Evolutionary conservation across 1,284 basidiomycete genomes (phyloP).

Genomic region (Heterobasidion occidentale): DNA sequence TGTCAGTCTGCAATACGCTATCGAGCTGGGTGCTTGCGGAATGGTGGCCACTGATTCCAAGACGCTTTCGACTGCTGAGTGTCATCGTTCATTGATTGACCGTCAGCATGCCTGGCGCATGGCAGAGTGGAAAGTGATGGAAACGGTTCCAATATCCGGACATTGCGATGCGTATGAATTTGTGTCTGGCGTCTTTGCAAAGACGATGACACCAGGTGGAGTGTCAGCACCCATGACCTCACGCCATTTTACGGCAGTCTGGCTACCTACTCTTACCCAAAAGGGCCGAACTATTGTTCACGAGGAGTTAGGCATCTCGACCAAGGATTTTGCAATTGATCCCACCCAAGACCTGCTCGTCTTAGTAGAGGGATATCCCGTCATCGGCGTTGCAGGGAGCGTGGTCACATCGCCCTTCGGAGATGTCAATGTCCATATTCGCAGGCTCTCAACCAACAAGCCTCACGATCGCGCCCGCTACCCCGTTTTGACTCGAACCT

Average conservation of each 20-base stretch:
- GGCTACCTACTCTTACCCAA: constrained; percentile 27
- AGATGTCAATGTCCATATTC: constrained; percentile 2
- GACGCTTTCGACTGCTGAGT: constrained; percentile 24
- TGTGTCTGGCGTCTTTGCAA: constrained; percentile 47
- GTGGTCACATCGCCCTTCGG: background rate
- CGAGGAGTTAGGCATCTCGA: constrained; percentile 32
- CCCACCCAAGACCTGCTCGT: constrained; percentile 52
- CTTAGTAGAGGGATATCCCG: constrained; percentile 26
- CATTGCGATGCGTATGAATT: constrained; percentile 48
- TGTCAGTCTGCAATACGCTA: constrained; percentile 35
- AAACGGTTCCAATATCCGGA: constrained; percentile 26
- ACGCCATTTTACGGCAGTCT: constrained; percentile 26
- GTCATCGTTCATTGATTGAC: constrained; percentile 28
- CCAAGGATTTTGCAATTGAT: constrained; percentile 56
- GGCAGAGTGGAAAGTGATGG: constrained; percentile 26
- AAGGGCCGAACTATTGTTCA: constrained; percentile 17
- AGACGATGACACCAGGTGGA: background rate
- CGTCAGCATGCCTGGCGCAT: constrained; percentile 33
- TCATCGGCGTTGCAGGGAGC: constrained; percentile 6
- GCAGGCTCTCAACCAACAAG: constrained; percentile 14
- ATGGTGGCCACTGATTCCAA: constrained; percentile 20
- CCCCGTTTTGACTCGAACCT: constrained; percentile 5
- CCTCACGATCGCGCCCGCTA: constrained; percentile 28
- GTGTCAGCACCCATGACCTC: constrained; percentile 13
- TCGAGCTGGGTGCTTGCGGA: constrained; percentile 41